phyloP scores from a whole-genome alignment of 2,329 filamentous ascomycete genomes.

The Alternaria ethzedia region DNA sequence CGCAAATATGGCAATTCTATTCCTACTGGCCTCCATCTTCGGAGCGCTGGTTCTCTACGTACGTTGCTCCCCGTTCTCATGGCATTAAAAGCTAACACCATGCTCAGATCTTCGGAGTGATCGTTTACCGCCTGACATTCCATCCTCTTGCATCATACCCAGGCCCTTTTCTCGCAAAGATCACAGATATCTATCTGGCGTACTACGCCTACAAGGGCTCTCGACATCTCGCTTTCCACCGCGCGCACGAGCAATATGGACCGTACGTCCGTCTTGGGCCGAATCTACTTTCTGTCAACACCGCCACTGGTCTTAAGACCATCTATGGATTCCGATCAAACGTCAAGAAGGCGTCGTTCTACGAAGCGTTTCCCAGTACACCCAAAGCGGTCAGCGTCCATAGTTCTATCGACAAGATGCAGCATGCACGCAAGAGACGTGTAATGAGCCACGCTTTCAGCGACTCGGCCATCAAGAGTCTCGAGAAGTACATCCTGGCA shows the following conservation, averaged over 20 bases:
- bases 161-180: conserved; percentile 49
- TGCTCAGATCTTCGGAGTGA: conserved; percentile 30
- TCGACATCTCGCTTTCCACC: conserved; percentile 74
- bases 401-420: conserved; percentile 52
- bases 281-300: conserved; percentile 79
- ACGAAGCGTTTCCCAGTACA: conserved; percentile 55
- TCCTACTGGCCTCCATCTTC: conserved; percentile 33
- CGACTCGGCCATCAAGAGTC: conserved; percentile 52
- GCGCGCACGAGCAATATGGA: conserved; percentile 74
- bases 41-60: conserved; percentile 37
- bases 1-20: conserved; percentile 6
- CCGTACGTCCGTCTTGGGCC: conserved; percentile 77
- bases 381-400: conserved; percentile 53
- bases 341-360: conserved; percentile 58
- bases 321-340: conserved; percentile 59
- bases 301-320: conserved; percentile 58
- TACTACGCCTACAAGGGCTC: conserved; percentile 79
- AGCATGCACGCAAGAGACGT: conserved; percentile 55
- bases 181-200: conserved; percentile 47
- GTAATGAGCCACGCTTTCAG: conserved; percentile 57
- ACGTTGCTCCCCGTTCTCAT: background rate
- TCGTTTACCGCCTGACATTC: conserved; percentile 50
- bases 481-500: conserved; percentile 55
- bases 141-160: conserved; percentile 54
- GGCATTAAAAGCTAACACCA: conserved; percentile 9